phyloP scores from a whole-genome alignment of 2,329 filamentous ascomycete species.

The Neonectria hederae region DNA sequence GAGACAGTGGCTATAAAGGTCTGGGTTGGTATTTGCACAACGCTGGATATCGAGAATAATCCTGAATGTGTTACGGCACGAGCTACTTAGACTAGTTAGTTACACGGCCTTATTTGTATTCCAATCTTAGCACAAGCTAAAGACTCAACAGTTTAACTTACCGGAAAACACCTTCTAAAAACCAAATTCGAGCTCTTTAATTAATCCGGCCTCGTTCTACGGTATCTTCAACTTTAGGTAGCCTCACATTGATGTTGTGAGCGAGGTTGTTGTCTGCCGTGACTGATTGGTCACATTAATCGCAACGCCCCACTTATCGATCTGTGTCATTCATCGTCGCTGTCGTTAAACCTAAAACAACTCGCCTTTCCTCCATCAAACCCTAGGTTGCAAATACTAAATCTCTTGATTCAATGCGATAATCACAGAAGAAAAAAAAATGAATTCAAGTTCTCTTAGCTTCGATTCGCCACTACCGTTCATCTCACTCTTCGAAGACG shows the following conservation, averaged over 20 bases:
- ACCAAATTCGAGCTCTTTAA: no score
- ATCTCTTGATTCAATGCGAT: not conserved
- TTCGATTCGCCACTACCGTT: not conserved
- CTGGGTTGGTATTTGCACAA: not conserved
- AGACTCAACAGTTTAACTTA: not conserved
- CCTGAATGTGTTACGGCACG: no score
- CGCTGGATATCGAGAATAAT: not conserved
- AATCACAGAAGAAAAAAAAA: not conserved
- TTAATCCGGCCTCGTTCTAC: not conserved
- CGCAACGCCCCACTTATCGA: constrained; percentile 42
- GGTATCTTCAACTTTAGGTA: not conserved
- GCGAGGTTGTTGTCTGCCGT: not conserved
- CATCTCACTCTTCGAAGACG: constrained; percentile 41
- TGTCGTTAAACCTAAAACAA: not conserved
- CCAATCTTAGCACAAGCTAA: not conserved
- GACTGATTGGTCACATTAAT: constrained; percentile 44
- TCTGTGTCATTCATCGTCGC: not conserved
- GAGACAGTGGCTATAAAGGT: not conserved
- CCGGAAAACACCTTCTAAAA: no score
- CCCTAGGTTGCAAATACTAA: not conserved
- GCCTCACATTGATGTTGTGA: not conserved
- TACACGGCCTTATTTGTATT: not conserved
- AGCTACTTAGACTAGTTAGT: not conserved
- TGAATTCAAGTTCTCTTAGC: not conserved
- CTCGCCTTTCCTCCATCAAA: not conserved